phyloP scores from a whole-genome alignment of 148 eudicot species.

The Tetragonia tetragonoides region DNA sequence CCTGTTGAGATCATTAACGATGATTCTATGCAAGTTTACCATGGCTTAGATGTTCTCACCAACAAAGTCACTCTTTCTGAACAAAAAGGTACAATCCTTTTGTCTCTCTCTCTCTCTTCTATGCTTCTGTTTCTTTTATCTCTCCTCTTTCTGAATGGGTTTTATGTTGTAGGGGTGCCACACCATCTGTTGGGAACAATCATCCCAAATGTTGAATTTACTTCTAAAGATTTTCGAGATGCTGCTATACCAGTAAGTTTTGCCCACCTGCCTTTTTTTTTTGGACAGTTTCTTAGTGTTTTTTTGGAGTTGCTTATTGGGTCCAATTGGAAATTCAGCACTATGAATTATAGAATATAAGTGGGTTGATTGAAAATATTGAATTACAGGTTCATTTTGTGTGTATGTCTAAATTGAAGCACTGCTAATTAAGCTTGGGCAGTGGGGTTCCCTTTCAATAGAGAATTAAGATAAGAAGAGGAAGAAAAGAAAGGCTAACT shows the following conservation, averaged over 20 bases:
- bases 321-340: background rate
- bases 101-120: background rate
- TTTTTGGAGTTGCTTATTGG: constrained; percentile 4
- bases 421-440: background rate
- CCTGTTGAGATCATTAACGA: constrained; percentile 83
- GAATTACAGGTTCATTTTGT: background rate
- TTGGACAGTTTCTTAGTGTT: background rate
- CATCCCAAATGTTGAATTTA: constrained; percentile 69
- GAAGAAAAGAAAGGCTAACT: background rate
- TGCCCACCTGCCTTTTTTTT: too few species aligned
- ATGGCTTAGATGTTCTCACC: constrained; percentile 84
- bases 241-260: constrained; percentile 59
- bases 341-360: background rate
- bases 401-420: background rate
- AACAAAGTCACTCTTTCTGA: constrained; percentile 76
- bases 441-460: background rate
- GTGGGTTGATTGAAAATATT: background rate
- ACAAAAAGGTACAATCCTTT: constrained; percentile 54
- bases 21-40: constrained; percentile 96
- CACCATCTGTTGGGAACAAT: constrained; percentile 88
- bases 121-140: too few species aligned
- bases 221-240: constrained; percentile 80
- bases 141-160: constrained; percentile 2
- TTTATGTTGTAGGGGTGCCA: constrained; percentile 59
- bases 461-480: background rate